Base-by-base conservation (phyloP, 495 filamentous ascomycete species). In the Hypoxylon trugodes region DNA sequence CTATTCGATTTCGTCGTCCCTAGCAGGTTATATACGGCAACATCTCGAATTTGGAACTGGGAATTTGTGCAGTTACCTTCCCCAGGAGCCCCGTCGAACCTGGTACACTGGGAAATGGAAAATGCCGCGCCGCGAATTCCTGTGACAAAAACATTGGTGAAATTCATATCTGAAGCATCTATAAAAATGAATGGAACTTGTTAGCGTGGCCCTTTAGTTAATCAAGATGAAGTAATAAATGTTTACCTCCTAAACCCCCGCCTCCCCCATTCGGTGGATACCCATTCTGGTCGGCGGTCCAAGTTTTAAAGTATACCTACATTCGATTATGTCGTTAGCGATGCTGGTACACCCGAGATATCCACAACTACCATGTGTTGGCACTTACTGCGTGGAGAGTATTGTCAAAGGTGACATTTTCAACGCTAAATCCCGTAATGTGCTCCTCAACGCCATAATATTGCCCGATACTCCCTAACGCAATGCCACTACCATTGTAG, bases 11-110 rank as follows among this genome's bases (percentile, higher is more conserved):
- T 45, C 8, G 41, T 45, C 22, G 21, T 45, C 2, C 41, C 41
- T 26, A 24, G 15, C 41, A 45, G 24, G 19, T 24, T 45, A 25
- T 15, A n/a, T 26, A 45, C 12, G 21, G 41, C 15, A 15, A 45
- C 26, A 19, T 45, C 21, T n/a, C 19, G 8, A 7, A 45, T 45
- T n/a, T 45, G 19, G 22, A 45, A 45, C 15, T 26, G 21, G 12
- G 41, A 45, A n/a, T 45, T 45, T 4, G 41, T 45, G 41, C 41
- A 45, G 41, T 45, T 45, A 6, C 41, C 41, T 22, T 45, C 41
- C 26, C 41, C 41, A 3, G 41, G 41, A 9, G 41, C 41, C 15
- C 41, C 41, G 41, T 24, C 26, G 41, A 45, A 45, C 10, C 41
- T 19, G 12, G 41, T 45, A 26, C 41, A 45, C 10, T 45, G 41